Base-by-base conservation (phyloP, 768 basidiomycete genomes). In the Termitomyces heimii region DNA sequence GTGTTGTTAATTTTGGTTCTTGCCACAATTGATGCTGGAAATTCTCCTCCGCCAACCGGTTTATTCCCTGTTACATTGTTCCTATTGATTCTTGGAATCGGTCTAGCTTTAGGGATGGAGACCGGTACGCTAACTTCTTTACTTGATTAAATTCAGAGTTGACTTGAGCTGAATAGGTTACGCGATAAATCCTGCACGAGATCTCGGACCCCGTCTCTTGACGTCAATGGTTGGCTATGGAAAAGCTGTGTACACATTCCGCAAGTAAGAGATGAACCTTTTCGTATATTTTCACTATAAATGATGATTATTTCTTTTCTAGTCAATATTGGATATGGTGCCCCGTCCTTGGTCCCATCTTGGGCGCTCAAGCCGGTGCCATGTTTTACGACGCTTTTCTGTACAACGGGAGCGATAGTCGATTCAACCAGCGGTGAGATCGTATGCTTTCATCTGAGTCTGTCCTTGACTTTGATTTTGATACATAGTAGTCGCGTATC, bases 161-260 rank as follows among this genome's bases (percentile, higher is more conserved):
- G n/a, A 52, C 34, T 9, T 14, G 34, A 28, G 20, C 29, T 24
- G 2, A 16, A 13, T 56, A 72, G 73, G 64, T 16, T 74, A 71
- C 57, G 73, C 73, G 6, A 52, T 75, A 8, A 75, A 75, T 60
- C 71, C 72, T 37, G 69, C 72, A n/a, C 68, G 73, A 54, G 66
- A 77, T 61, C 69, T 77, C 35, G 88, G 88, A 18, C 88, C 88
- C 7, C 78, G 88, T 28, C 69, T 90, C 51, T 68, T 88, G 62
- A 86, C 85, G 1, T 79, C 87, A 5, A 83, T 88, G 77, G 85
- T 80, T 8, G 88, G 88, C 2, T 90, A 88, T 62, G 86, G 86
- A 32, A 74, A 68, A 37, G 66, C 69, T 52, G 73, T 78, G 9
- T 78, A 69, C 57, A 72, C 69, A 12, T 77, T 72, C 60, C 66